Percentiles rank a stretch among this genome's conserved stretches.
phyloP scores from a whole-genome alignment of 805 yeast species.

The Myxozyma neglecta region DNA sequence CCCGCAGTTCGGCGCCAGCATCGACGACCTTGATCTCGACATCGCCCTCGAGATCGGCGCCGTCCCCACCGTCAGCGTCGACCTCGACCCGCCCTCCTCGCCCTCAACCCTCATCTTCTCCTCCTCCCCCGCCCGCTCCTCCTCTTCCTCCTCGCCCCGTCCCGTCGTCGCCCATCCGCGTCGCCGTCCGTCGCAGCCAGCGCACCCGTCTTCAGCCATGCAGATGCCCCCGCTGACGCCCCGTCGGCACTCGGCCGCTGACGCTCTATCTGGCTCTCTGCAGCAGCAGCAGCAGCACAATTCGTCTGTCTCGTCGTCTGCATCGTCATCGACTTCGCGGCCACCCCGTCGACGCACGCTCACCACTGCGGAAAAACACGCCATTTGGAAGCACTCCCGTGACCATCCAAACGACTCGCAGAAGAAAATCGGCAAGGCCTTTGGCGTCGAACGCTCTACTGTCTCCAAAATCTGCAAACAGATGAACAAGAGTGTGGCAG shows the following conservation, averaged over 20 bases:
- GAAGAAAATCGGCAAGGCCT: conserved; percentile 31
- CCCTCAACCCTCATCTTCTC: conserved; percentile 1
- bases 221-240: not conserved
- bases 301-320: not conserved
- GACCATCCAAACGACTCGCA: conserved; percentile 33
- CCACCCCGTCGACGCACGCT: conserved; percentile 29
- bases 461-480: conserved; percentile 34
- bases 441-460: conserved; percentile 35
- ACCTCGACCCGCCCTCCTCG: not conserved
- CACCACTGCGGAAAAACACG: conserved; percentile 25
- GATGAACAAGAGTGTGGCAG: conserved; percentile 19
- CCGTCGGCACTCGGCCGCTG: not conserved
- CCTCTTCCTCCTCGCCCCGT: conserved; percentile 2
- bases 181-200: not conserved
- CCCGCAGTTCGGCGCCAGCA: conserved; percentile 3
- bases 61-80: not conserved
- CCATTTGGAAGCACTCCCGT: conserved; percentile 25
- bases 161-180: not conserved
- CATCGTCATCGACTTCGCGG: conserved; percentile 5
- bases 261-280: not conserved
- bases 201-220: not conserved
- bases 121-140: conserved; percentile 5
- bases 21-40: not conserved
- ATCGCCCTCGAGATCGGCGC: conserved; percentile 4
- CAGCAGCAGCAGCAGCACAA: not conserved